Percentiles rank a stretch among this genome's conserved stretches.
phyloP scores from a whole-genome alignment of 805 yeast species.

The Pichia scutulata region DNA sequence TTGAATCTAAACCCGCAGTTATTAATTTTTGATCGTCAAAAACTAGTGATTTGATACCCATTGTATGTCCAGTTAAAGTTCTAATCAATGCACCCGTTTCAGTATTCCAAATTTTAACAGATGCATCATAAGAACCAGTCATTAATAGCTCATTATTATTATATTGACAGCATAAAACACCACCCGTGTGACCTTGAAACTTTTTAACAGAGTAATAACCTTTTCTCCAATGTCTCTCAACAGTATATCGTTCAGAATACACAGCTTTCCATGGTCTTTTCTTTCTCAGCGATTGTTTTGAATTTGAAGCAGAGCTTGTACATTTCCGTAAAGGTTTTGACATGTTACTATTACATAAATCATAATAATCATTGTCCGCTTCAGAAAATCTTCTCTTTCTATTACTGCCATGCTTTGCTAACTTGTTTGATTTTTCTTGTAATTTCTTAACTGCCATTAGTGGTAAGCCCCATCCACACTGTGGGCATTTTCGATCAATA shows the following conservation, averaged over 20 bases:
- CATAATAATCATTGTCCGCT: conserved; percentile 12
- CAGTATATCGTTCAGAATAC: conserved; percentile 81
- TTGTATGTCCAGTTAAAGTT: conserved; percentile 80
- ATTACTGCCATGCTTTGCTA: background rate
- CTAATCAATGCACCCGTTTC: conserved; percentile 68
- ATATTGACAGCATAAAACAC: conserved; percentile 82
- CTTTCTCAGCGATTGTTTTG: conserved; percentile 22
- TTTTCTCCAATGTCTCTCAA: conserved; percentile 92
- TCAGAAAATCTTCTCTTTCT: conserved; percentile 21
- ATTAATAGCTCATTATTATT: conserved; percentile 66
- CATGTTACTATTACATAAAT: conserved; percentile 1
- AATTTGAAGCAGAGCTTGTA: background rate
- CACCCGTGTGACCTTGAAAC: conserved; percentile 79
- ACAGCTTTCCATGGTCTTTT: conserved; percentile 94
- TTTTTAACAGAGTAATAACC: conserved; percentile 59
- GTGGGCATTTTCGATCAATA: conserved; percentile 93
- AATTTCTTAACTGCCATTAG: conserved; percentile 75
- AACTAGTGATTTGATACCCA: conserved; percentile 76
- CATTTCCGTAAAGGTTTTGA: conserved; percentile 23
- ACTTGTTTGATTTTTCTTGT: conserved; percentile 19
- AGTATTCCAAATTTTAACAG: conserved; percentile 89
- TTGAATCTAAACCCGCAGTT: conserved; percentile 85
- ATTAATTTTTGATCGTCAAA: conserved; percentile 87
- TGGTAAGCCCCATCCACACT: conserved; percentile 99
- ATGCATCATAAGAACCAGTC: conserved; percentile 89